A percentile compares a stretch with the other conserved stretches of the same genome.
These are phyloP conservation scores for Kurtzmaniella cleridarum DNA, from an alignment of 805 yeast species.

Conservation along the genomic window DNA sequence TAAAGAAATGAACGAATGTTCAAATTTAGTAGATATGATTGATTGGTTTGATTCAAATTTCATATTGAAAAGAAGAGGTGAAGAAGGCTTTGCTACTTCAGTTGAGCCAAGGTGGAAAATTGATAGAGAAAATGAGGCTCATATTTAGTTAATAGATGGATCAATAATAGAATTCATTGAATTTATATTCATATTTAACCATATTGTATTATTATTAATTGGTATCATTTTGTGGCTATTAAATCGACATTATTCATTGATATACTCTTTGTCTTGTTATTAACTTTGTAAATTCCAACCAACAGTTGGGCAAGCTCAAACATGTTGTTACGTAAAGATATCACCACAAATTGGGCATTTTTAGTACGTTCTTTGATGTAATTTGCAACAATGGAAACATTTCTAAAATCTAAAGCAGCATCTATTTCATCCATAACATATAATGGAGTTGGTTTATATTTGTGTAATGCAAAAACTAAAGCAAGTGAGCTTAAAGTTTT, in stretches of 20 bases:
- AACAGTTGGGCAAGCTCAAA: conserved; percentile 91
- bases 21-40: conserved; percentile 55
- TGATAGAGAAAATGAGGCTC: conserved; percentile 6
- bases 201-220: background rate
- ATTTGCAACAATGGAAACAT: conserved; percentile 95
- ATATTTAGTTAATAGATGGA: conserved; percentile 4
- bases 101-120: conserved; percentile 29
- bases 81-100: conserved; percentile 59
- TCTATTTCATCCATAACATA: conserved; percentile 99
- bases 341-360: conserved; percentile 94
- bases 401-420: conserved; percentile 96
- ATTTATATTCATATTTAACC: background rate
- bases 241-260: conserved; percentile 64
- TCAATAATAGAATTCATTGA: background rate
- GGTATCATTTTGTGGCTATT: conserved; percentile 10
- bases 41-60: conserved; percentile 81
- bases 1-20: conserved; percentile 58
- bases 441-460: conserved; percentile 93
- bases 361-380: conserved; percentile 93
- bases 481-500: conserved; percentile 94
- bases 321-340: conserved; percentile 94
- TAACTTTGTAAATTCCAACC: conserved; percentile 92
- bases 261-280: conserved; percentile 84
- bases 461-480: conserved; percentile 90
- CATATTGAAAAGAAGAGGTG: conserved; percentile 59